Evolutionary conservation across 208 protist genomes (phyloP).

Genomic region (Leishmania amazonensis): DNA sequence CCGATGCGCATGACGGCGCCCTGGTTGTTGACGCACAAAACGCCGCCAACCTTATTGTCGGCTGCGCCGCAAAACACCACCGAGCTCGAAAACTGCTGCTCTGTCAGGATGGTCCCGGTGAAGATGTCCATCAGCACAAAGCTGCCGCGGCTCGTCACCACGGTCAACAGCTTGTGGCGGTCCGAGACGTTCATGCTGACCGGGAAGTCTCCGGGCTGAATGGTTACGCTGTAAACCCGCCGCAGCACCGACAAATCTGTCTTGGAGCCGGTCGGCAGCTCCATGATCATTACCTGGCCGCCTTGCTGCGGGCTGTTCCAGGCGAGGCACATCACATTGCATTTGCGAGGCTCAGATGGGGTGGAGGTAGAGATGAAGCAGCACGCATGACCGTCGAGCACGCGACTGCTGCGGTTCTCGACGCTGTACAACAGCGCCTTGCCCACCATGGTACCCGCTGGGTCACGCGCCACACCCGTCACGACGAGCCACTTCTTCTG

Average conservation of each 20-base stretch:
- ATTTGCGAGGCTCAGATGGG: conserved; percentile 71
- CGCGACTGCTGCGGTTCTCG: conserved; percentile 94
- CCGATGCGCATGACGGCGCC: conserved; percentile 93
- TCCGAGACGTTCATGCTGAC: conserved; percentile 96
- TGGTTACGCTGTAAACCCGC: conserved; percentile 54
- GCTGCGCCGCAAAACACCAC: conserved; percentile 97
- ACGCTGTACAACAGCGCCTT: conserved; percentile 97
- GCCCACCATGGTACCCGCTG: conserved; percentile 90
- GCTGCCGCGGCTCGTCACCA: conserved; percentile 97
- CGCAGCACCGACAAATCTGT: conserved; percentile 73
- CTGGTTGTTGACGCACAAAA: conserved; percentile 97
- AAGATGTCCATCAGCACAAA: conserved; percentile 96
- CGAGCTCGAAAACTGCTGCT: conserved; percentile 95
- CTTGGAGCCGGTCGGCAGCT: conserved; percentile 83
- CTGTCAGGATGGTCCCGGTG: conserved; percentile 93
- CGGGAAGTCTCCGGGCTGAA: conserved; percentile 97
- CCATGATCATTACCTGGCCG: conserved; percentile 91
- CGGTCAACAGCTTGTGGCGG: conserved; percentile 97
- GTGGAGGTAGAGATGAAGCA: conserved; percentile 91
- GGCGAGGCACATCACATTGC: conserved; percentile 96
- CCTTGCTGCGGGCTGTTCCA: conserved; percentile 84
- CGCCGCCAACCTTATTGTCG: conserved; percentile 88
- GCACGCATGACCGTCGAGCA: conserved; percentile 97
- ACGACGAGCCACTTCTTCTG: conserved; percentile 97
- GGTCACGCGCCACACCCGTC: conserved; percentile 90